Conservation (phyloP, 805 yeast genomes). For the Suhomyces tanzawaensis region DNA sequence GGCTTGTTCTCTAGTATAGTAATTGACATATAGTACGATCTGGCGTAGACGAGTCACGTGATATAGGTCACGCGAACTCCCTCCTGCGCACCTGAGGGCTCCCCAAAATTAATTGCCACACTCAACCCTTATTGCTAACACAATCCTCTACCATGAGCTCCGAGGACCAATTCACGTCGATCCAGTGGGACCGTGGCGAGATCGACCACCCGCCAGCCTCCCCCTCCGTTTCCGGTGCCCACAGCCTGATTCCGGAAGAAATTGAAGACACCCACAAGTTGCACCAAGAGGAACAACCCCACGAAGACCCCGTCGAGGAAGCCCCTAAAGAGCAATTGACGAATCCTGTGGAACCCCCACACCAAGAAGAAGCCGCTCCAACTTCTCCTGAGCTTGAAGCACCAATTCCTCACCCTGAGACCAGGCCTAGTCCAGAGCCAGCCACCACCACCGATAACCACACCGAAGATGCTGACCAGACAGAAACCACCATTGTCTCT, state of each 20-base stretch:
- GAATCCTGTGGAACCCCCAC: background rate
- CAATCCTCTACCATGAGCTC: constrained; percentile 18
- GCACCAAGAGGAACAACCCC: background rate
- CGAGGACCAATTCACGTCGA: constrained; percentile 55
- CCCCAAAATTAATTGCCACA: background rate
- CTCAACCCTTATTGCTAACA: background rate
- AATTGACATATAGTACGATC: too few relatives aligned
- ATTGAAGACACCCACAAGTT: constrained; percentile 2
- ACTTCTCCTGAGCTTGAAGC: background rate
- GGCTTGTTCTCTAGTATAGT: constrained; percentile 76
- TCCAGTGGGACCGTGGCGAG: constrained; percentile 55
- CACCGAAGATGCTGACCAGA: constrained; percentile 14
- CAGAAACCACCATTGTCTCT: background rate
- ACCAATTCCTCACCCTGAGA: background rate
- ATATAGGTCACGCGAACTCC: background rate
- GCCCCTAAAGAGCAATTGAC: background rate
- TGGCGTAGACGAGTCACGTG: too few relatives aligned
- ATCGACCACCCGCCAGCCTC: constrained; percentile 1
- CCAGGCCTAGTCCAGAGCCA: background rate
- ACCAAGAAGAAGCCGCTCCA: background rate
- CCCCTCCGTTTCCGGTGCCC: background rate
- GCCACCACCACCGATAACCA: constrained; percentile 1
- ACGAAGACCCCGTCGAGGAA: background rate
- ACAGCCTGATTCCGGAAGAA: constrained; percentile 1
- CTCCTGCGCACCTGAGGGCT: background rate